Percentiles rank a stretch among this genome's conserved stretches.
Conservation (phyloP, 169 alveolate species). For the Hepatocystis sp. region DNA sequence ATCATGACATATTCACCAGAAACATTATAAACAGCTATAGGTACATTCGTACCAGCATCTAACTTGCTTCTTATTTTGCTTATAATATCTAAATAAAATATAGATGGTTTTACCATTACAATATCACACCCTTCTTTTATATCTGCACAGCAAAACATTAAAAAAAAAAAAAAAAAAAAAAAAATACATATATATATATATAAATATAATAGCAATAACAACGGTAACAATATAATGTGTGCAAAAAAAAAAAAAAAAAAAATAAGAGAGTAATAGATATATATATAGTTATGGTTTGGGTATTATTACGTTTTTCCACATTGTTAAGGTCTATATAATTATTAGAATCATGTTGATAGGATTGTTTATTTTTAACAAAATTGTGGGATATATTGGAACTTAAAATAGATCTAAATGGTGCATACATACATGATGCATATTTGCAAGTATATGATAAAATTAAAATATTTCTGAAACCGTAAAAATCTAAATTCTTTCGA, state of each 20-base stretch:
- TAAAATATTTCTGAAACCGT: slow-evolving; percentile 80
- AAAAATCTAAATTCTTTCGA: slow-evolving; percentile 82
- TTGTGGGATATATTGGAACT: slow-evolving; percentile 82
- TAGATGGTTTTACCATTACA: slow-evolving; percentile 83
- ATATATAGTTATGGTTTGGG: too few species aligned
- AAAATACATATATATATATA: too few species aligned
- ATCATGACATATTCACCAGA: slow-evolving; percentile 83
- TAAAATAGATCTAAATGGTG: slow-evolving; percentile 91
- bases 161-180: neutral
- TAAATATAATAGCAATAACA: too few species aligned
- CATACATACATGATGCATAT: slow-evolving; percentile 88
- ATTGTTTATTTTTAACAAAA: slow-evolving; percentile 82
- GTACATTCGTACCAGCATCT: slow-evolving; percentile 58
- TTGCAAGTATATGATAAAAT: slow-evolving; percentile 90
- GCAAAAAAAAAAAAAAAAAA: too few species aligned
- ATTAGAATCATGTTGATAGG: slow-evolving; percentile 85
- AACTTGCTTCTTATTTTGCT: slow-evolving; percentile 74
- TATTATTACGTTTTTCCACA: slow-evolving; percentile 75
- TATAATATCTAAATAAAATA: slow-evolving; percentile 77
- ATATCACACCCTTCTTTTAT: slow-evolving; percentile 81
- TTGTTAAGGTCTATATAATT: slow-evolving; percentile 69
- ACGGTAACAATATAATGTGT: too few species aligned
- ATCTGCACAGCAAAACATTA: slow-evolving; percentile 45
- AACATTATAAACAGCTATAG: slow-evolving; percentile 81
- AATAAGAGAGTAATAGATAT: too few species aligned